Conservation (phyloP, 768 basidiomycete species). For the Tricholoma flavovirens region DNA sequence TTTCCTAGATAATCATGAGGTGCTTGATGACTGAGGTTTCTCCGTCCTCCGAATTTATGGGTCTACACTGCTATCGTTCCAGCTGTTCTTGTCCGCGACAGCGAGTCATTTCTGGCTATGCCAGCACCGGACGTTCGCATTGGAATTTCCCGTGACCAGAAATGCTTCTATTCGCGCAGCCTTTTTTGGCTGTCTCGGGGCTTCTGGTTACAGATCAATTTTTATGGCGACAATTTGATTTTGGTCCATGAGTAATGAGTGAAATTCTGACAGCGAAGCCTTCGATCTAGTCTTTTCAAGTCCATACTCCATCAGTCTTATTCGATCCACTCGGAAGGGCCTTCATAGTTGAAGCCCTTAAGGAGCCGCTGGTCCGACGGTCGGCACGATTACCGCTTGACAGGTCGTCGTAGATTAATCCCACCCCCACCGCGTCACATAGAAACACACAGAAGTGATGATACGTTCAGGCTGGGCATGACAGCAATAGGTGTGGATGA, state of each 20-base stretch:
- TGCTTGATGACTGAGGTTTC: background rate
- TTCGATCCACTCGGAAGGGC: no score
- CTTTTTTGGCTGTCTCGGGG: background rate
- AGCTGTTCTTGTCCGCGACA: background rate
- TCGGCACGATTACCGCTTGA: background rate
- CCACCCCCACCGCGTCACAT: no score
- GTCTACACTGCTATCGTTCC: background rate
- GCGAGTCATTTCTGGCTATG: background rate
- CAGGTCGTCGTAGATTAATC: no score
- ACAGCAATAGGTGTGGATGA: no score
- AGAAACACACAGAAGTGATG: no score
- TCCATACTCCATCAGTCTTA: no score
- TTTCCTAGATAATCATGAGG: background rate
- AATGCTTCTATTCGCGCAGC: background rate
- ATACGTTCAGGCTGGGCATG: no score
- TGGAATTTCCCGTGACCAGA: background rate
- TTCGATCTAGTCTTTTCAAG: background rate
- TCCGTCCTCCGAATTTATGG: background rate
- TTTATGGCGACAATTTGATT: background rate
- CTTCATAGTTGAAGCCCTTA: no score
- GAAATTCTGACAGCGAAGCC: background rate
- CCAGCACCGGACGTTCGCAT: background rate
- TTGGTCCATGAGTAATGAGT: background rate
- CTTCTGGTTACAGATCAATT: background rate
- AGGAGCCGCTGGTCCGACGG: no score